Conservation (phyloP, 225 moss, liverwort and hornwort species). For the Pleurozium schreberi region DNA sequence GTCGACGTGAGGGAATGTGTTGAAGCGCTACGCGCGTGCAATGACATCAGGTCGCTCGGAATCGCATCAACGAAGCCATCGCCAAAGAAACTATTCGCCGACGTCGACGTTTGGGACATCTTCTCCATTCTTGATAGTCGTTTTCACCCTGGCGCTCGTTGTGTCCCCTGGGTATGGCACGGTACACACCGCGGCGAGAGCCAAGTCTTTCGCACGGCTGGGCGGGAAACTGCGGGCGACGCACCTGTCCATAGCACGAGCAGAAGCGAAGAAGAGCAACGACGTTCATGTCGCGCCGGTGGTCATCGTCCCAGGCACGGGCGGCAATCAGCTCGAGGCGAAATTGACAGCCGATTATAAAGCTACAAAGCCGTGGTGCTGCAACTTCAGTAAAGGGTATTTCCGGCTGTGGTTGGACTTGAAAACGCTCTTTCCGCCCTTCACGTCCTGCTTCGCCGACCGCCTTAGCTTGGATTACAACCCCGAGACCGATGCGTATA, state of each 20-base stretch:
- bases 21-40: background rate
- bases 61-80: background rate
- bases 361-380: conserved; percentile 62
- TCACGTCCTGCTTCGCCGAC: conserved; percentile 82
- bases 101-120: background rate
- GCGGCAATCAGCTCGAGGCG: conserved; percentile 83
- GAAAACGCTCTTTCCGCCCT: conserved; percentile 68
- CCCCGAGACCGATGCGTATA: conserved; percentile 42
- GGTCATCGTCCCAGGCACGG: conserved; percentile 81
- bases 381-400: conserved; percentile 44
- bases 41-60: conserved; percentile 4
- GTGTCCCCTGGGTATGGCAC: background rate
- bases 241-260: background rate
- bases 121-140: background rate
- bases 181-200: background rate
- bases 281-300: conserved; percentile 34
- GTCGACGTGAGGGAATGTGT: background rate
- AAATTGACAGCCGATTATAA: conserved; percentile 55
- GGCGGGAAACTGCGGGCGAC: background rate
- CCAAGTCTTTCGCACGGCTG: background rate
- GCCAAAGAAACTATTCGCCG: background rate
- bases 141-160: conserved; percentile 23
- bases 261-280: background rate
- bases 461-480: conserved; percentile 62
- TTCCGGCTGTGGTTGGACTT: conserved; percentile 90